A percentile compares a stretch with the other conserved stretches of the same genome.
Conservation (phyloP, 768 basidiomycete genomes). For the Suillus discolor region DNA sequence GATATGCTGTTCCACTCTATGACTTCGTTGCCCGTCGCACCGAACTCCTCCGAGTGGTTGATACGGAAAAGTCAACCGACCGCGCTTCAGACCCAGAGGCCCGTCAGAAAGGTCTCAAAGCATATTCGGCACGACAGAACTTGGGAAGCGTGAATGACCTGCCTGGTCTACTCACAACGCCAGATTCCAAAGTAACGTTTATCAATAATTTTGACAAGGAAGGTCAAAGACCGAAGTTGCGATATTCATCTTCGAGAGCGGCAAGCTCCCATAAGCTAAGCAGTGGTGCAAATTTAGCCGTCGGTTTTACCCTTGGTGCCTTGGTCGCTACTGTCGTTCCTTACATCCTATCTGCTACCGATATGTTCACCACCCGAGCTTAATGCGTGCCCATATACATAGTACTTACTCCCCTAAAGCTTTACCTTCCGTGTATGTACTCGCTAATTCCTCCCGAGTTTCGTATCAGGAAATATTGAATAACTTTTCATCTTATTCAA, state of each 20-base stretch:
- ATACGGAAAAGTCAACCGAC: constrained; percentile 45
- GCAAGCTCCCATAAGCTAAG: background rate
- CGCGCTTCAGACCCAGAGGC: constrained; percentile 17
- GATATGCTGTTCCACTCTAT: constrained; percentile 64
- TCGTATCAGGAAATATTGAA: too few species aligned
- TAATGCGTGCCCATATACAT: background rate
- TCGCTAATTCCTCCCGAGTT: too few species aligned
- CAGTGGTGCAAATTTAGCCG: constrained; percentile 6
- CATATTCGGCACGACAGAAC: constrained; percentile 57
- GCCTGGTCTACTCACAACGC: constrained; percentile 43
- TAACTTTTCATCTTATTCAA: too few species aligned
- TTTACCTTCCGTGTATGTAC: background rate
- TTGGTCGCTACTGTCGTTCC: constrained; percentile 13
- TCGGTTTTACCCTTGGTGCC: constrained; percentile 24
- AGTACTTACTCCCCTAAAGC: background rate
- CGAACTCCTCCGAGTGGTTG: constrained; percentile 45
- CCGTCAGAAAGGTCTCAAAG: constrained; percentile 42
- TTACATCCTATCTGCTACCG: background rate
- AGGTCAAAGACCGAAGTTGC: constrained; percentile 15
- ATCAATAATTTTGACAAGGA: constrained; percentile 23
- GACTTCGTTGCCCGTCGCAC: constrained; percentile 59
- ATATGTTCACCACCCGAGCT: background rate
- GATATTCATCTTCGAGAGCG: background rate
- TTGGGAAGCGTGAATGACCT: constrained; percentile 58
- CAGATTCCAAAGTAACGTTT: constrained; percentile 17